These are phyloP conservation scores for Didymella segeticola DNA, from an alignment of 2,329 filamentous ascomycete species.

Conservation along the genomic window DNA sequence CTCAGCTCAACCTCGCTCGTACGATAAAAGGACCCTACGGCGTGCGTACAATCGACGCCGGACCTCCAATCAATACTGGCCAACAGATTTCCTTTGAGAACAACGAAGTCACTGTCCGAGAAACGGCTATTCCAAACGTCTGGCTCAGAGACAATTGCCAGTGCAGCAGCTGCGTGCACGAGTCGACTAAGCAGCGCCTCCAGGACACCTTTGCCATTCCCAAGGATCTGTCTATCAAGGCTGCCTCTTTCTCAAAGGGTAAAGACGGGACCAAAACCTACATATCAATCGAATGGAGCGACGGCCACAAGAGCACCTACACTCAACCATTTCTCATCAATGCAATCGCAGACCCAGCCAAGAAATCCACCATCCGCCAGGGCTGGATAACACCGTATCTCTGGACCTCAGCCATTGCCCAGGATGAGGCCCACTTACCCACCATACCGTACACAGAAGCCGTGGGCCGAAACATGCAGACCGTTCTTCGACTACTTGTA, in stretches of 20 bases:
- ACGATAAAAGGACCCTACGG: neutral
- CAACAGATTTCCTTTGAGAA: neutral
- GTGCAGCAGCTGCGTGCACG: slow-evolving; percentile 70
- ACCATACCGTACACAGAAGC: slow-evolving; percentile 63
- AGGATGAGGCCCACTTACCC: slow-evolving; percentile 62
- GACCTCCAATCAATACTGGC: too few relatives aligned
- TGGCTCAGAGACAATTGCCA: slow-evolving; percentile 71
- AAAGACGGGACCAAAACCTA: neutral
- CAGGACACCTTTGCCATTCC: slow-evolving; percentile 68
- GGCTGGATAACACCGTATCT: slow-evolving; percentile 44
- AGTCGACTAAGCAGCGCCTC: slow-evolving; percentile 72
- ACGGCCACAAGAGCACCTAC: slow-evolving; percentile 74
- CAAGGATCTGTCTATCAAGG: slow-evolving; percentile 33
- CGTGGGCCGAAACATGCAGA: slow-evolving; percentile 57
- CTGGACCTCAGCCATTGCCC: slow-evolving; percentile 44
- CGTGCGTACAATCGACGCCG: neutral
- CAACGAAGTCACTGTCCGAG: slow-evolving; percentile 6
- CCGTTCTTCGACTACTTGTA: slow-evolving; percentile 69
- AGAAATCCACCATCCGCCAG: slow-evolving; percentile 42
- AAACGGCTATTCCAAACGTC: slow-evolving; percentile 40
- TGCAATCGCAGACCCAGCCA: slow-evolving; percentile 49
- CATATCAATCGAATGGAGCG: slow-evolving; percentile 52
- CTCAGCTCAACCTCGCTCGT: neutral
- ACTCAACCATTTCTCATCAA: slow-evolving; percentile 64
- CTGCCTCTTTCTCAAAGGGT: slow-evolving; percentile 6